Evolutionary conservation across 139 green algal species (phyloP), one percentile per base, ranked within the genome.

Genomic region (Chlorella sorokiniana): DNA sequence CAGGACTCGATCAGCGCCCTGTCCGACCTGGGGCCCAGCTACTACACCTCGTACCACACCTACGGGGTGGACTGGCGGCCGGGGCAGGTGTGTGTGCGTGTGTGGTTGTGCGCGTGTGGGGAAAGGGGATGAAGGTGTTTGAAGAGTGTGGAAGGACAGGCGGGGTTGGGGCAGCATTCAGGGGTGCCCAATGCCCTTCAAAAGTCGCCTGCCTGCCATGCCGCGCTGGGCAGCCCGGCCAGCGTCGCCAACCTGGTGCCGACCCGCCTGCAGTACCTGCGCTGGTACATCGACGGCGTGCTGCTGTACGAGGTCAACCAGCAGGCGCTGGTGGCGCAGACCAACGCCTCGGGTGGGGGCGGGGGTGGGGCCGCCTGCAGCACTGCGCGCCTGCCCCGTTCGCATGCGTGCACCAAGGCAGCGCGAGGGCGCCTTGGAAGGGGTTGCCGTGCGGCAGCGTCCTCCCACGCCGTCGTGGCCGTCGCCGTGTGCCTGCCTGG

Each of bases 211-310:
- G n/a, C n/a, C n/a, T n/a, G n/a, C n/a, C n/a, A n/a, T n/a, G n/a
- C n/a, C n/a, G n/a, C n/a, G n/a, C n/a, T n/a, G n/a, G n/a, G n/a
- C n/a, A n/a, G n/a, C n/a, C n/a, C n/a, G n/a, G n/a, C n/a, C n/a
- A n/a, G n/a, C n/a, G n/a, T n/a, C n/a, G n/a, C n/a, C n/a, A n/a
- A n/a, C n/a, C n/a, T n/a, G n/a, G n/a, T n/a, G n/a, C n/a, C n/a
- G n/a, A n/a, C n/a, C 40, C 38, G 7, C 29, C 8, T 33, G 76
- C 76, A 82, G 54, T 88, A 87, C 62, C 40, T 88, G 38, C 65
- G 84, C 3, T 88, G 84, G 84, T 87, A 87, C 83, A 79, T 88
- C 27, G 84, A 88, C 29, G 84, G 72, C 74, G 14, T 51, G 41
- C 70, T 88, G 16, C 27, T 72, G 27, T 88, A 84, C 33, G 84